A percentile compares a stretch with the other conserved stretches of the same genome.
Evolutionary conservation across 2,329 filamentous ascomycete species (phyloP).

Genomic region (Neonectria ditissima): DNA sequence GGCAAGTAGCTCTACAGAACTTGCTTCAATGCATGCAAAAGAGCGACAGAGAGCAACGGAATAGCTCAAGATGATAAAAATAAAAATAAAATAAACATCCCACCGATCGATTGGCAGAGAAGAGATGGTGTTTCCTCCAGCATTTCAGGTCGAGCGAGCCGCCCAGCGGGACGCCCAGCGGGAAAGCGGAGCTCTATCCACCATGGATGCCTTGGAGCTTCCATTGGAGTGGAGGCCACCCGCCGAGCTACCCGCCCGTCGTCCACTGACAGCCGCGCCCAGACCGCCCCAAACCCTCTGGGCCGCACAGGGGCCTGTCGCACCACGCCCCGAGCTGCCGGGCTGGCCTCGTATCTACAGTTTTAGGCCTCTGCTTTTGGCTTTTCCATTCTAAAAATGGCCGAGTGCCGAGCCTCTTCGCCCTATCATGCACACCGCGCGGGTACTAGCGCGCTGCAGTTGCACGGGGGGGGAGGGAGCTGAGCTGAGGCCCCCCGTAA

Average conservation of each 20-base stretch:
- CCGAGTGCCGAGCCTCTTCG: background rate
- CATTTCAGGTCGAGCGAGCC: slow-evolving; percentile 1
- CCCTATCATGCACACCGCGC: slow-evolving; percentile 6
- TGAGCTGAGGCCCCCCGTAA: no score
- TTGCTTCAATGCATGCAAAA: slow-evolving; percentile 9
- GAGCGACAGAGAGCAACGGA: slow-evolving; percentile 17
- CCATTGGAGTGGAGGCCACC: background rate
- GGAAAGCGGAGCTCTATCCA: no score
- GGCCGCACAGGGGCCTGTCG: slow-evolving; percentile 39
- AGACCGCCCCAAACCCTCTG: background rate
- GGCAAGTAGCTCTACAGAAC: background rate
- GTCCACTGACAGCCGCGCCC: background rate
- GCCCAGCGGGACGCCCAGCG: background rate
- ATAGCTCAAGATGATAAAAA: slow-evolving; percentile 18
- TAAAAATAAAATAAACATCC: slow-evolving; percentile 1
- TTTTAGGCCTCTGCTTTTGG: background rate
- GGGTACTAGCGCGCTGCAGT: background rate
- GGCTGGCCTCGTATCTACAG: no score
- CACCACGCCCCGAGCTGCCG: no score
- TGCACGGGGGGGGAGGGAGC: no score
- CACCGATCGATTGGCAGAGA: slow-evolving; percentile 8
- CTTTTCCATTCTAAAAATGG: slow-evolving; percentile 16
- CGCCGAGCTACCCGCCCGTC: slow-evolving; percentile 18
- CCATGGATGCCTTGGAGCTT: no score
- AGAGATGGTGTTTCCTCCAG: slow-evolving; percentile 1